Evolutionary conservation across 2,329 filamentous ascomycete genomes (phyloP).

Genomic region (Dactylonectria macrodidyma): DNA sequence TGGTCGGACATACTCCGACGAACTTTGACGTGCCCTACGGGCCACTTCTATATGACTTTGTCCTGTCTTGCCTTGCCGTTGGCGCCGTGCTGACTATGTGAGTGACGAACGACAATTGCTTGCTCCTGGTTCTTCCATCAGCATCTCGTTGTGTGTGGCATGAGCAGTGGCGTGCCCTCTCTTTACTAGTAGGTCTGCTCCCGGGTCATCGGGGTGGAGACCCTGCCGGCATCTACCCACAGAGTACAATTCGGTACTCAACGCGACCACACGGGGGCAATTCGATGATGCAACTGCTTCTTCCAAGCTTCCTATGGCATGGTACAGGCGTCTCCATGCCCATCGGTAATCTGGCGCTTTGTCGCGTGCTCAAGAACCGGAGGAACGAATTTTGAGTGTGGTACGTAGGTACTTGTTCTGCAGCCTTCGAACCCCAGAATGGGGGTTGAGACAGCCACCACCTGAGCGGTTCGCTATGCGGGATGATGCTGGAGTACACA

Average conservation of each 20-base stretch:
- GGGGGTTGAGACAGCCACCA: conserved; percentile 33
- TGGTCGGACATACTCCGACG: conserved; percentile 33
- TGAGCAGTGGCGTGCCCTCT: conserved; percentile 36
- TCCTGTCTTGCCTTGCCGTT: conserved; percentile 32
- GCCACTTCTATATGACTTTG: conserved; percentile 31
- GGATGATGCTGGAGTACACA: conserved; percentile 28
- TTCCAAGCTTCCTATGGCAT: conserved; percentile 15
- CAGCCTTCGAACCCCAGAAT: conserved; percentile 10
- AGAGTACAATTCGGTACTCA: conserved; percentile 7
- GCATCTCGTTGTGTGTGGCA: conserved; percentile 39
- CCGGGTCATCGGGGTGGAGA: conserved; percentile 42
- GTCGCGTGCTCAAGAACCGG: conserved; percentile 29
- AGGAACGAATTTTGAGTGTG: conserved; percentile 14
- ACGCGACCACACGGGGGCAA: conserved; percentile 14
- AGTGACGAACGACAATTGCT: conserved; percentile 38
- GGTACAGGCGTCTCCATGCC: conserved; percentile 23
- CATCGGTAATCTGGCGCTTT: conserved; percentile 36
- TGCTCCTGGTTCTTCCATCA: conserved; percentile 35
- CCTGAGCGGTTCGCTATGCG: conserved; percentile 31
- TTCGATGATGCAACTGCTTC: conserved; percentile 14
- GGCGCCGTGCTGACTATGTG: conserved; percentile 35
- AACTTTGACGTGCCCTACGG: conserved; percentile 34
- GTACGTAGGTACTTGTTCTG: conserved; percentile 6
- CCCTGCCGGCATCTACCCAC: conserved; percentile 13
- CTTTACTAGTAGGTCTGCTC: conserved; percentile 13